Conservation (phyloP, 805 yeast species). For the Candida parachauliodes region DNA sequence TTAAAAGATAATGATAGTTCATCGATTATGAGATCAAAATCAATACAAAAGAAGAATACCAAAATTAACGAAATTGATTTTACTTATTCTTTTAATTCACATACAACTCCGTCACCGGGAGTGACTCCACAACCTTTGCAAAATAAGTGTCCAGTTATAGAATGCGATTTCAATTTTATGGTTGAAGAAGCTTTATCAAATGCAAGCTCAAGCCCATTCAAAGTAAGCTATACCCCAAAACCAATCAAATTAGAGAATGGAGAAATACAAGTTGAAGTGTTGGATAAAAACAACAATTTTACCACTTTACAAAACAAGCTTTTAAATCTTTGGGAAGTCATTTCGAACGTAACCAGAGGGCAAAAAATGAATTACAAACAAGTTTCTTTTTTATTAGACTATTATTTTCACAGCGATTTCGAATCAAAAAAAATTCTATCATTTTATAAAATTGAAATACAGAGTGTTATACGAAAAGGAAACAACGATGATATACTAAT, state of each 20-base stretch:
- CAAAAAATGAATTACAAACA: constrained; percentile 17
- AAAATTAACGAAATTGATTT: constrained; percentile 24
- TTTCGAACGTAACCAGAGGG: constrained; percentile 16
- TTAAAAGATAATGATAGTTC: constrained; percentile 10
- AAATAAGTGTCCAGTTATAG: constrained; percentile 38
- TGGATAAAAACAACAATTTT: background rate
- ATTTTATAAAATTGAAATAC: constrained; percentile 24
- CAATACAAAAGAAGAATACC: background rate
- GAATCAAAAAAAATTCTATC: constrained; percentile 22
- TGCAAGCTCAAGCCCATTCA: constrained; percentile 2
- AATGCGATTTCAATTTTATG: constrained; percentile 37
- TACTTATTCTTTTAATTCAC: constrained; percentile 12
- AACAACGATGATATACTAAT: constrained; percentile 13
- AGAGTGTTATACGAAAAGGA: constrained; percentile 13
- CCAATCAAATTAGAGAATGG: background rate
- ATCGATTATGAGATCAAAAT: background rate
- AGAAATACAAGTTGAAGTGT: background rate
- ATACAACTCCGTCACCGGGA: constrained; percentile 4
- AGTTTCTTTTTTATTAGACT: constrained; percentile 27
- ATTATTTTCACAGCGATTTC: constrained; percentile 17
- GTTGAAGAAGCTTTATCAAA: constrained; percentile 15
- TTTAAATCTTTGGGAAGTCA: constrained; percentile 26
- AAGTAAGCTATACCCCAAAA: background rate
- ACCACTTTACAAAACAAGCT: constrained; percentile 14
- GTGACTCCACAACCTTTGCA: constrained; percentile 1